Base-by-base conservation (phyloP, 208 protist species). In the Strigomonas oncopelti region DNA sequence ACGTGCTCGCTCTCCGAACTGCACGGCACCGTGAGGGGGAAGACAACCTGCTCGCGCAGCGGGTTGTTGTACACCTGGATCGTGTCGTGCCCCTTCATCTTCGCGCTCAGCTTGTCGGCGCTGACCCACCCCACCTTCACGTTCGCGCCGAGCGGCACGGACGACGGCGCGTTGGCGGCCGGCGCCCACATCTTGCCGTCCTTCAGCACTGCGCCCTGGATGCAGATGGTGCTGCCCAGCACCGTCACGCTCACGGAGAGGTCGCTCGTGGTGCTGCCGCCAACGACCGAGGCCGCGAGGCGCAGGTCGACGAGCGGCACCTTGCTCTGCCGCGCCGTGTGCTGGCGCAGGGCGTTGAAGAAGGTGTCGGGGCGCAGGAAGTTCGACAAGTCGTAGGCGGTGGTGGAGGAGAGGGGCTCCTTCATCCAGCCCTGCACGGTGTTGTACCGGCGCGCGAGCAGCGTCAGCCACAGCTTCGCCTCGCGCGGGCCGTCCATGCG, bases 321-420 rank as follows among this genome's bases (percentile, higher is more conserved):
- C 61, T 78, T 72, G 52, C 72, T 77, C 18, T 77, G 71, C 29
- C 91, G 85, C 16, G 95, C 94, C 13, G 94, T 98, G 82, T 96
- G 79, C 83, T 98, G 93, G 3, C 95, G 91, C 34, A 98, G 75
- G 5, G 97, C 95, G 72, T 98, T 98, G 62, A 99, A 86, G 75
- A 98, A 98, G 52, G 94, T 95, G 45, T 88, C 67, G 9, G 96
- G 97, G 1, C 91, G 88, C 67, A 98, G 90, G 60, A 98, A 75
- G 61, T 91, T 72, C 25, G 77, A 71, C 14, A 98, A 74, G 65
- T 94, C 78, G 67, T 98, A 85, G 16, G 56, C 66, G 16, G 34
- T 69, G 1, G 92, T 81, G 9, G 88, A 59, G 42, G 80, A 80
- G 64, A 86, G 63, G 42, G 72, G 38, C 24, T 59, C 51, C 77